These are phyloP conservation scores for Raddia distichophylla DNA, from an alignment of 176 grass and related monocot species.

Conservation along the genomic window DNA sequence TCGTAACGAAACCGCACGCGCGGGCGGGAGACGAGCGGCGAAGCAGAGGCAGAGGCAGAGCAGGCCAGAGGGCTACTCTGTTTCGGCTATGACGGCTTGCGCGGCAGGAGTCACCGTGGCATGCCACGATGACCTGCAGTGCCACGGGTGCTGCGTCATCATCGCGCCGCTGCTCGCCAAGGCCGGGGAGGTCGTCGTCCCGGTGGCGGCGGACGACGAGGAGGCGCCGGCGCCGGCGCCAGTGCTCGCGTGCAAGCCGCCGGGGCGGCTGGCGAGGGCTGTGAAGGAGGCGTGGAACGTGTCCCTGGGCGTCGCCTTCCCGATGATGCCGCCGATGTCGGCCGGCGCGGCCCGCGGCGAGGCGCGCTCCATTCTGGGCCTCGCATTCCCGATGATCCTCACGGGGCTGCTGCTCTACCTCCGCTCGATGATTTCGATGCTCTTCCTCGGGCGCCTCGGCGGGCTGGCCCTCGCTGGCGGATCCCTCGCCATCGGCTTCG, in stretches of 20 bases:
- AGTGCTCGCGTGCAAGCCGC: conserved; percentile 42
- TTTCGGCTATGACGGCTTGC: conserved; percentile 42
- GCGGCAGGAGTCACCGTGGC: conserved; percentile 20
- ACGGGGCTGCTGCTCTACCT: conserved; percentile 83
- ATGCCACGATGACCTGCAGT: conserved; percentile 23
- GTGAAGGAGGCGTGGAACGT: conserved; percentile 45
- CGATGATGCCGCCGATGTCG: conserved; percentile 37
- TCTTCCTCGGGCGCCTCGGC: conserved; percentile 72
- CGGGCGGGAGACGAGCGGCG: not conserved
- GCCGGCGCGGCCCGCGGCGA: conserved; percentile 37
- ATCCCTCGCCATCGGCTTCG: conserved; percentile 82
- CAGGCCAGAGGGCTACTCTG: conserved; percentile 31
- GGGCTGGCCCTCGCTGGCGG: conserved; percentile 75
- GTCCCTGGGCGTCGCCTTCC: conserved; percentile 4
- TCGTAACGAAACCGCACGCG: conserved; percentile 10
- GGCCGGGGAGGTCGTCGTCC: conserved; percentile 31
- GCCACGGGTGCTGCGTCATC: not conserved
- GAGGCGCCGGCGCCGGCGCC: conserved; percentile 26
- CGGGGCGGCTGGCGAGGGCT: conserved; percentile 35
- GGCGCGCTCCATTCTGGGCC: conserved; percentile 59
- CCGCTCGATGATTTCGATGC: conserved; percentile 93
- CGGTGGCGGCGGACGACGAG: conserved; percentile 5
- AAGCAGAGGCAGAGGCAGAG: conserved; percentile 7
- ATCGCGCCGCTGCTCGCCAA: conserved; percentile 44
- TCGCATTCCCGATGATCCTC: conserved; percentile 80